Conservation (phyloP, 2,329 filamentous ascomycete species). For the Talaromyces albobiverticillius region DNA sequence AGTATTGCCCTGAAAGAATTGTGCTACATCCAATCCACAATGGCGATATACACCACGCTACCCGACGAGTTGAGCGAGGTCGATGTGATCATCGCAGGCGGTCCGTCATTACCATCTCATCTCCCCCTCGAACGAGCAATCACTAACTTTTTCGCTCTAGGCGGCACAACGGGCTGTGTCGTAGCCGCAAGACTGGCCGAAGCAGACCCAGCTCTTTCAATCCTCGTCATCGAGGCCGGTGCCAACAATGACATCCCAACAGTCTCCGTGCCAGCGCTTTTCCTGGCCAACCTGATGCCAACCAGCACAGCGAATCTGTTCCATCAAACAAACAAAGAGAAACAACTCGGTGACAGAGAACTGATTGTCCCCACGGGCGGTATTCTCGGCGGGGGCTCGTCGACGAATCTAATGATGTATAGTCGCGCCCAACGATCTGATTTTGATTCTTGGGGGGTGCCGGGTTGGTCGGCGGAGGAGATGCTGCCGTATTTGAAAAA, state of each 20-base stretch:
- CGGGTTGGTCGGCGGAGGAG: constrained; percentile 7
- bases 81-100: constrained; percentile 7
- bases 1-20: too few species aligned
- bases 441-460: constrained; percentile 3
- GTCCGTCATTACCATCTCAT: background rate
- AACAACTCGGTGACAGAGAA: background rate
- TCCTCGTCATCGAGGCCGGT: constrained; percentile 4
- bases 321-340: background rate
- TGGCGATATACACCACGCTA: background rate
- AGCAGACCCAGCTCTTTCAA: background rate
- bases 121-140: background rate
- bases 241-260: constrained; percentile 1
- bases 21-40: background rate
- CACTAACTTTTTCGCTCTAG: background rate
- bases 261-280: background rate
- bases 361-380: background rate
- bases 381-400: constrained; percentile 5
- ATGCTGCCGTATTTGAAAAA: constrained; percentile 6
- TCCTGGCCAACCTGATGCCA: background rate
- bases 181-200: constrained; percentile 10
- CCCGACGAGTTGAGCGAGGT: background rate
- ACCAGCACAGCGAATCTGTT: background rate
- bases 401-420: constrained; percentile 10
- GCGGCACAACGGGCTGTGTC: constrained; percentile 3
- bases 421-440: constrained; percentile 5